These are phyloP conservation scores for Fonsecaea pugnacius DNA, from an alignment of 2,329 filamentous ascomycete species.

Conservation along the genomic window DNA sequence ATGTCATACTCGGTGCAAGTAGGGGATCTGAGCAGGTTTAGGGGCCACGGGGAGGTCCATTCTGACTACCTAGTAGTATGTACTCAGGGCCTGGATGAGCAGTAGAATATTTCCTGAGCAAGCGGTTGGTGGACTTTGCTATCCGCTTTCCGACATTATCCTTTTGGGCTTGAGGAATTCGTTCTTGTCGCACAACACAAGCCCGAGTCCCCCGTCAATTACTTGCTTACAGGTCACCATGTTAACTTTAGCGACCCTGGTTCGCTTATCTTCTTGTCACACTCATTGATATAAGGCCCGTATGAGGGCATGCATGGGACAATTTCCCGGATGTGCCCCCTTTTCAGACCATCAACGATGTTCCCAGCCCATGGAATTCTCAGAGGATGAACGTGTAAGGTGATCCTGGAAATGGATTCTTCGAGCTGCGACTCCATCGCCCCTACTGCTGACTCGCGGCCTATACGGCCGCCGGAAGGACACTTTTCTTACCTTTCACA, in stretches of 20 bases:
- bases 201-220: neutral
- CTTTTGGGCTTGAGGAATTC: neutral
- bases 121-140: neutral
- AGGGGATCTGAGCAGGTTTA: no score
- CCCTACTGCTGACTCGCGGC: no score
- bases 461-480: no score
- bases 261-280: neutral
- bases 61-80: no score
- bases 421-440: no score
- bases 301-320: neutral
- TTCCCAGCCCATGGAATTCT: neutral
- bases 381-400: no score
- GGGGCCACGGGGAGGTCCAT: no score
- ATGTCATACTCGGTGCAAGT: no score
- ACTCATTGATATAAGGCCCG: neutral
- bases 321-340: neutral
- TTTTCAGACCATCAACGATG: neutral
- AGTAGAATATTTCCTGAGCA: no score
- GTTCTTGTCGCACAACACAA: neutral
- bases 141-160: neutral
- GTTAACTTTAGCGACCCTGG: neutral
- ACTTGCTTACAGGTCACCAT: neutral
- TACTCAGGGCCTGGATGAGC: no score
- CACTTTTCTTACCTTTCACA: neutral
- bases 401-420: neutral